Evolutionary conservation across 805 yeast genomes (phyloP).

Genomic region (Ogataea thermomethanolica): DNA sequence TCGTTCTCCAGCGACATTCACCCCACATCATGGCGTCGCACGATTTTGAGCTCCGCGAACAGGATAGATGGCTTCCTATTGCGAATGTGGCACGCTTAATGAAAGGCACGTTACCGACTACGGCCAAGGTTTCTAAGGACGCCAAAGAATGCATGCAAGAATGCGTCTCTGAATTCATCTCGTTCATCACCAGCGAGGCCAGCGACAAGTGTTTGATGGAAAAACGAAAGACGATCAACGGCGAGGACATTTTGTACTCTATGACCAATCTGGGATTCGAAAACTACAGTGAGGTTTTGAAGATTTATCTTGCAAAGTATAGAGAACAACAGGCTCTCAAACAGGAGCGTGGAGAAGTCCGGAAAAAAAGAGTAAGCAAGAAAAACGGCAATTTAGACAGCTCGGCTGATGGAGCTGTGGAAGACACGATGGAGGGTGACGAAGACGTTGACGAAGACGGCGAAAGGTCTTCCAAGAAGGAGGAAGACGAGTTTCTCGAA

Average conservation of each 20-base stretch:
- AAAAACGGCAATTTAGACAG: conserved; percentile 2
- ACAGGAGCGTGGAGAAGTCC: conserved; percentile 60
- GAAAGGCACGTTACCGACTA: conserved; percentile 68
- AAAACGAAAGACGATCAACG: conserved; percentile 66
- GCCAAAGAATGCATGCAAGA: conserved; percentile 77
- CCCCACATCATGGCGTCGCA: conserved; percentile 18
- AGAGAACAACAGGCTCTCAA: conserved; percentile 71
- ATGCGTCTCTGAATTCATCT: conserved; percentile 55
- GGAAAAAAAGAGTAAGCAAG: conserved; percentile 25
- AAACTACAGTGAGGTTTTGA: conserved; percentile 64
- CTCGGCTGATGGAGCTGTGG: neutral
- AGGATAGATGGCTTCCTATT: conserved; percentile 59
- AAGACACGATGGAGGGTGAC: conserved; percentile 3
- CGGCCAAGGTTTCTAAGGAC: conserved; percentile 75
- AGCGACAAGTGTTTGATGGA: conserved; percentile 62
- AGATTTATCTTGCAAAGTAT: conserved; percentile 65
- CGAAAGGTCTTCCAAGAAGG: conserved; percentile 10
- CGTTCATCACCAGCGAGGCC: conserved; percentile 64
- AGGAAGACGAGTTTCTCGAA: conserved; percentile 20
- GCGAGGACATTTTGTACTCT: conserved; percentile 63
- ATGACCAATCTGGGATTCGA: conserved; percentile 66
- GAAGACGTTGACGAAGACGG: conserved; percentile 13
- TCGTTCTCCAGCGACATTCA: conserved; percentile 4
- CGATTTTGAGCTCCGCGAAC: conserved; percentile 54
- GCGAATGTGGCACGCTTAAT: conserved; percentile 71